A percentile compares a stretch with the other conserved stretches of the same genome.
Evolutionary conservation across 345 rosid species (phyloP).

Genomic region (Lepidium africanum): DNA sequence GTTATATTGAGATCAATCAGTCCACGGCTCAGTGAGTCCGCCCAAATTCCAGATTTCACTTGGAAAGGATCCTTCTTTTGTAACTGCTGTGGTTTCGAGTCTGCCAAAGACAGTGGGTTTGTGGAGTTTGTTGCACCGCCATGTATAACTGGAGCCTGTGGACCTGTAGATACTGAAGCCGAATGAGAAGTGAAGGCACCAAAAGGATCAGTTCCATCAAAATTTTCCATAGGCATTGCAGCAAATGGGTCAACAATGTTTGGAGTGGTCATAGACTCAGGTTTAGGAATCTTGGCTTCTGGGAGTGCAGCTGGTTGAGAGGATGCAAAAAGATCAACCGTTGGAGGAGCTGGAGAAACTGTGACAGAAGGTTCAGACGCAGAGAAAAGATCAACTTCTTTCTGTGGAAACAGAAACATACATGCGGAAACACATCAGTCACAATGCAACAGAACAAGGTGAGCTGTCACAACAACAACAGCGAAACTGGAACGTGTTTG

Average conservation of each 20-base stretch:
- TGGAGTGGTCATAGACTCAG: constrained; percentile 29
- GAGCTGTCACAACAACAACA: background rate
- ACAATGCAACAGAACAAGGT: background rate
- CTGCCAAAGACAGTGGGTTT: constrained; percentile 32
- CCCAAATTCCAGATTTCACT: constrained; percentile 96
- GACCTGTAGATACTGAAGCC: constrained; percentile 34
- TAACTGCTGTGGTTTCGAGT: constrained; percentile 27
- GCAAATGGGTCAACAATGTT: constrained; percentile 75
- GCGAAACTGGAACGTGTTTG: background rate
- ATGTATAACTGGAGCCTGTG: constrained; percentile 34
- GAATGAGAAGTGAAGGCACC: constrained; percentile 68
- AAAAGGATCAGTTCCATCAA: constrained; percentile 81
- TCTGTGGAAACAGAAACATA: constrained; percentile 18
- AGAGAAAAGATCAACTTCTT: constrained; percentile 31
- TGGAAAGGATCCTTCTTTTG: constrained; percentile 61
- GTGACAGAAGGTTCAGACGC: constrained; percentile 28
- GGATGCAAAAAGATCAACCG: constrained; percentile 58
- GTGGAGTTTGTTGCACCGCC: constrained; percentile 32
- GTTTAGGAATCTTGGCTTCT: constrained; percentile 36
- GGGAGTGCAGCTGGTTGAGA: constrained; percentile 46
- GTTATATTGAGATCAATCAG: constrained; percentile 93
- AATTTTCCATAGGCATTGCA: constrained; percentile 63
- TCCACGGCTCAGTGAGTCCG: constrained; percentile 96
- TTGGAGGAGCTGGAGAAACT: constrained; percentile 42
- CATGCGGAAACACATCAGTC: constrained; percentile 13